Evolutionary conservation across 108 stramenopile genomes (phyloP), one percentile per base, ranked within the genome.

Genomic region (Cyclotella choctawhatcheeana): DNA sequence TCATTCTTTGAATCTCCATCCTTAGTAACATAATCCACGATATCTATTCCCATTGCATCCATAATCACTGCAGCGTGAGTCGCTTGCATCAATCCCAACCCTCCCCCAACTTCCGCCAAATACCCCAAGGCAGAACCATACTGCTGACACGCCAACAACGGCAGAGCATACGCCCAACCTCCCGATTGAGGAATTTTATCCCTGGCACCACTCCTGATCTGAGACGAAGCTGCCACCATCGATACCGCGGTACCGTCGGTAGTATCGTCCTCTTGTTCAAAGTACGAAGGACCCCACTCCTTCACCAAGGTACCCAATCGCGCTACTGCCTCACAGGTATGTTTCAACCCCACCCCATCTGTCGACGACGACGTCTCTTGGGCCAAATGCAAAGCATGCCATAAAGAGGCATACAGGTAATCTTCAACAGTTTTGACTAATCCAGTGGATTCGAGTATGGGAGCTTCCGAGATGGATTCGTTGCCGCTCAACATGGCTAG

Each of bases 91-190:
- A 92, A 78, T 22, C 93, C 91, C 37, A 73, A 69, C 14, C 72
- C 73, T 29, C 89, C 85, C 12, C 88, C 89, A 0, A 65, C 82
- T 53, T 92, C 79, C 21, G 86, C 87, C 22, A 94, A 71, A 52
- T 88, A 87, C 12, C 81, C 63, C 31, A 94, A 61, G 7, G 87
- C 88, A 13, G 85, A 78, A n/a, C 65, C 79, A 64, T 85, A 94
- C 67, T 94, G 90, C 64, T 91, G 91, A 20, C 89, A 66, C 16
- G 77, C 75, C 55, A 94, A 53, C 64, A 94, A 64, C 0, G 93
- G 91, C 12, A 89, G 51, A 0, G 85, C 77, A 55, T 89, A 91
- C 12, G 87, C 83, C 93, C 93, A 94, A 24, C 85, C 88, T 21
- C 88, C 89, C 43, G 81, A 81, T 17, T 40, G 67, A 29, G 77